Evolutionary conservation across 345 rosid species (phyloP).

Genomic region (Orychophragmus violaceus): DNA sequence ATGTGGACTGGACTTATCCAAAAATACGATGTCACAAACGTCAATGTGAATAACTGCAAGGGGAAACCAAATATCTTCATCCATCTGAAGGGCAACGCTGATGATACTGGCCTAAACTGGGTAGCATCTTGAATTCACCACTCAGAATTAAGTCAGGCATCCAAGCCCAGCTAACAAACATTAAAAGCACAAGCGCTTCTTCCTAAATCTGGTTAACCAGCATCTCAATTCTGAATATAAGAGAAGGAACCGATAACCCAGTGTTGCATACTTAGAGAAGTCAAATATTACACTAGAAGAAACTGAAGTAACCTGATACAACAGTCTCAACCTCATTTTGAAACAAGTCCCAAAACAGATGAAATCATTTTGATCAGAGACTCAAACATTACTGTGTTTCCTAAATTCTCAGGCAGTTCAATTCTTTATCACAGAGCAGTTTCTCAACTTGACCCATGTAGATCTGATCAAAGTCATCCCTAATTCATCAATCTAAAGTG

Average conservation of each 20-base stretch:
- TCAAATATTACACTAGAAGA: constrained; percentile 8
- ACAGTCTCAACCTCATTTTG: constrained; percentile 23
- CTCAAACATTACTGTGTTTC: constrained; percentile 30
- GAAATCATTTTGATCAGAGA: constrained; percentile 8
- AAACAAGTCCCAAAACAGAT: constrained; percentile 28
- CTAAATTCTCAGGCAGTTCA: constrained; percentile 25
- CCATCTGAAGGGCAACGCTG: constrained; percentile 2
- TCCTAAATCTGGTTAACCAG: constrained; percentile 1
- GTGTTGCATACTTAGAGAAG: constrained; percentile 3
- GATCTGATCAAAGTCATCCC: constrained; percentile 33
- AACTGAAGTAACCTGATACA: constrained; percentile 13
- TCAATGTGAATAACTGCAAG: neutral
- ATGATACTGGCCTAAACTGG: constrained; percentile 12
- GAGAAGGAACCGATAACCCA: constrained; percentile 16
- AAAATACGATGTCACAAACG: neutral
- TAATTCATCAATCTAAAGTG: constrained; percentile 33
- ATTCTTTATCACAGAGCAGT: constrained; percentile 33
- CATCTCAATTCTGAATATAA: constrained; percentile 10
- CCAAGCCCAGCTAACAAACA: constrained; percentile 14
- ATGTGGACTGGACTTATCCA: neutral
- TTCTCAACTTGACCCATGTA: constrained; percentile 45
- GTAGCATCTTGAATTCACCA: neutral
- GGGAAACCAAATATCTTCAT: neutral
- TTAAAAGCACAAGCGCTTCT: constrained; percentile 13
- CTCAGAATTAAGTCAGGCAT: neutral